Evolutionary conservation across 352 stramenopile species (phyloP).

Genomic region (Globisporangium viniferum): DNA sequence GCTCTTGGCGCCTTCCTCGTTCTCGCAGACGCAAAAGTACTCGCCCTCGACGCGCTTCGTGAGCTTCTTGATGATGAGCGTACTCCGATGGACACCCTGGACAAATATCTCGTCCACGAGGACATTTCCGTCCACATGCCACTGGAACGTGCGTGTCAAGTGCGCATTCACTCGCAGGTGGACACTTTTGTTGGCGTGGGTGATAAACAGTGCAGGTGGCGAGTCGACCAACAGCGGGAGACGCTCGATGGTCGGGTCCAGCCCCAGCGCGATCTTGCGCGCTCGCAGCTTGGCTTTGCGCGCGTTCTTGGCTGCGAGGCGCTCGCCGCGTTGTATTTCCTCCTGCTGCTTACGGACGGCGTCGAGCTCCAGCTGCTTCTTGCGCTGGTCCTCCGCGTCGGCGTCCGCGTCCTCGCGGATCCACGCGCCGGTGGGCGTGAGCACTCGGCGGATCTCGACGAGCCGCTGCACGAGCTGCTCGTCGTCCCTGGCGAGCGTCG

Average conservation of each 20-base stretch:
- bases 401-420: constrained; percentile 47
- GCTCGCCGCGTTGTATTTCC: constrained; percentile 30
- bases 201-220: constrained; percentile 29
- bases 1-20: constrained; percentile 48
- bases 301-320: constrained; percentile 33
- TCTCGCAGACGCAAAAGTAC: constrained; percentile 61
- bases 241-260: constrained; percentile 44
- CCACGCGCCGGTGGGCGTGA: constrained; percentile 55
- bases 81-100: constrained; percentile 26
- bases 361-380: constrained; percentile 28
- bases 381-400: constrained; percentile 35
- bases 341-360: constrained; percentile 22
- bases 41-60: constrained; percentile 44
- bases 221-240: constrained; percentile 31
- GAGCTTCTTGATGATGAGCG: constrained; percentile 35
- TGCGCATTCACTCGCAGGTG: constrained; percentile 39
- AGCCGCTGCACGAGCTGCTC: constrained; percentile 35
- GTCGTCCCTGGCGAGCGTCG: constrained; percentile 41
- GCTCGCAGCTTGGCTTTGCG: constrained; percentile 40
- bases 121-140: constrained; percentile 43
- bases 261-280: constrained; percentile 56
- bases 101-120: constrained; percentile 15
- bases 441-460: constrained; percentile 36
- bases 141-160: constrained; percentile 40
- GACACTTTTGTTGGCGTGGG: constrained; percentile 23